phyloP scores from a whole-genome alignment of 257 asterid species.

The Nemophila menziesii region DNA sequence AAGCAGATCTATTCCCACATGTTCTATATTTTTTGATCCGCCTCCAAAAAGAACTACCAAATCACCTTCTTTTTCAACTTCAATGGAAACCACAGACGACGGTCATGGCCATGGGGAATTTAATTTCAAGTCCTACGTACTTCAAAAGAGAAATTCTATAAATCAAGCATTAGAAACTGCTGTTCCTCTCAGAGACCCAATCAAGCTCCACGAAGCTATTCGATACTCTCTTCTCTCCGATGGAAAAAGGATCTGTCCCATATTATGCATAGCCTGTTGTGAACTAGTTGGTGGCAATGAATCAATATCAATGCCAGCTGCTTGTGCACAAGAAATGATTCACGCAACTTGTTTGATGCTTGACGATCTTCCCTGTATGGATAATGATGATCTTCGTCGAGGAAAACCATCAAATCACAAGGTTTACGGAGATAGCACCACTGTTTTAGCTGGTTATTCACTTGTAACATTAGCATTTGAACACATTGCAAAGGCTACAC shows the following conservation, averaged over 20 bases:
- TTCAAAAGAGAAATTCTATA: conserved; percentile 12
- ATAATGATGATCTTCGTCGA: conserved; percentile 25
- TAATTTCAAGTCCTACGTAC: conserved; percentile 22
- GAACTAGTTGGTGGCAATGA: conserved; percentile 28
- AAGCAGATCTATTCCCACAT: conserved; percentile 1
- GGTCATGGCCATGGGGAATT: conserved; percentile 3
- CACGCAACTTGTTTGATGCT: conserved; percentile 31
- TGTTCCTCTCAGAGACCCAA: conserved; percentile 18
- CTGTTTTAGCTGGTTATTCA: conserved; percentile 20
- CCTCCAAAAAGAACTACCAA: neutral
- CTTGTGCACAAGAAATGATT: conserved; percentile 35
- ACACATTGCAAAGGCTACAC: conserved; percentile 20
- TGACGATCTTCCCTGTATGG: conserved; percentile 44
- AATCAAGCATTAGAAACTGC: conserved; percentile 26
- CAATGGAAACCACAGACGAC: conserved; percentile 1
- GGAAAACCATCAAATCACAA: conserved; percentile 27
- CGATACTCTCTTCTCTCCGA: conserved; percentile 27
- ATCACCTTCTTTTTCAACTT: neutral
- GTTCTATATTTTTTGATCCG: conserved; percentile 1
- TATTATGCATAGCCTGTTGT: conserved; percentile 32
- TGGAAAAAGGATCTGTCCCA: conserved; percentile 31
- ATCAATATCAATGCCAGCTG: conserved; percentile 26
- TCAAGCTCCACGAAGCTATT: conserved; percentile 25
- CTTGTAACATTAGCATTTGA: conserved; percentile 31
- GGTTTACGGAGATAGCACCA: conserved; percentile 18